Conservation (phyloP, 768 basidiomycete species). For the Pleurotus giganteus region DNA sequence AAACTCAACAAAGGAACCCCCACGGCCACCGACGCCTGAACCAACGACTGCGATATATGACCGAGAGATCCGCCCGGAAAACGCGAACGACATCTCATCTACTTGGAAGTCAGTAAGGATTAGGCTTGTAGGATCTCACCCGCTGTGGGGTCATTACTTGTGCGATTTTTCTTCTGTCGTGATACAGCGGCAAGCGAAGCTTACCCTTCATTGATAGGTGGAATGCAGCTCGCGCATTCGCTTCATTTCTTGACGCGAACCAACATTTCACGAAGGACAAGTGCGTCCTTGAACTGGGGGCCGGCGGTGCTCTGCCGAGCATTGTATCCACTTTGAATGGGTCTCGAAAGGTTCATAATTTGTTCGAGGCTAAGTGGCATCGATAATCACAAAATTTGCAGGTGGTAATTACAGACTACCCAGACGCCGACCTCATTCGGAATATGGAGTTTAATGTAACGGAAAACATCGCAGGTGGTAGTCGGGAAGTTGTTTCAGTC, state of each 20-base stretch:
- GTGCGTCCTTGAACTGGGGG: conserved; percentile 84
- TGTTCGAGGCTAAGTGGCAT: neutral
- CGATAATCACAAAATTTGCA: conserved; percentile 22
- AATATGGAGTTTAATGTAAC: conserved; percentile 74
- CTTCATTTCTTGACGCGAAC: conserved; percentile 64
- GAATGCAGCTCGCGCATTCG: conserved; percentile 77
- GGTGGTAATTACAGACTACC: conserved; percentile 92
- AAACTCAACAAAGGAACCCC: conserved; percentile 48
- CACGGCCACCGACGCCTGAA: conserved; percentile 65
- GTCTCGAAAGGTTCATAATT: conserved; percentile 55
- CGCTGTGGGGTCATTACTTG: conserved; percentile 83
- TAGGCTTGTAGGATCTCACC: conserved; percentile 74
- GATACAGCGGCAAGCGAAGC: neutral
- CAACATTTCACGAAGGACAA: conserved; percentile 39
- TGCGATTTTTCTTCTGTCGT: conserved; percentile 25
- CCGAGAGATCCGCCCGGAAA: conserved; percentile 26
- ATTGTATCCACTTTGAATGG: conserved; percentile 72
- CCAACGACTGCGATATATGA: conserved; percentile 52
- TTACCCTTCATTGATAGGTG: conserved; percentile 44
- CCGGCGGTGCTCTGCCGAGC: conserved; percentile 88
- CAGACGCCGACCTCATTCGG: conserved; percentile 69
- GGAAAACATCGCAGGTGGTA: conserved; percentile 43
- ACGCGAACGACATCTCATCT: conserved; percentile 10
- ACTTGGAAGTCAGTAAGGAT: conserved; percentile 52
- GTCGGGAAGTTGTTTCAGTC: conserved; percentile 30